Percentiles rank a stretch among this genome's conserved stretches.
Conservation (phyloP, 2,329 filamentous ascomycete genomes). For the Colletotrichum sp. region DNA sequence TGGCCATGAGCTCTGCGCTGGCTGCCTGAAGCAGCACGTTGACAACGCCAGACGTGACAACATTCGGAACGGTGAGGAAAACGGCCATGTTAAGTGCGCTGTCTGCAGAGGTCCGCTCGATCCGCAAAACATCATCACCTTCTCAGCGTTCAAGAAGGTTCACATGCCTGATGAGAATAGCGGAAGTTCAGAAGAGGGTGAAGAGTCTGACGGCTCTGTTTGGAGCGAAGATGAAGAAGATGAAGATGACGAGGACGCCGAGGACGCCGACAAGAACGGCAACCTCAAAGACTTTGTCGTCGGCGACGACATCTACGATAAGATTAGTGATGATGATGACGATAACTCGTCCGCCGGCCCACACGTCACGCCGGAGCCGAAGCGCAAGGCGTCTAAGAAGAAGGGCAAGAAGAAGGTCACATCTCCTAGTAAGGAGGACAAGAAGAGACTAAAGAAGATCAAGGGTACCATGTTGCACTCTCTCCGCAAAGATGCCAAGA, state of each 20-base stretch:
- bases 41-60: constrained; percentile 61
- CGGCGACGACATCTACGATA: constrained; percentile 43
- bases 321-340: constrained; percentile 29
- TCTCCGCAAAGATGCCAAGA: constrained; percentile 35
- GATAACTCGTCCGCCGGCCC: constrained; percentile 24
- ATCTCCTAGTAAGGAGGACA: constrained; percentile 20
- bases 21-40: constrained; percentile 74
- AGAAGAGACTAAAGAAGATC: constrained; percentile 40
- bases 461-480: constrained; percentile 35
- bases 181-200: constrained; percentile 30
- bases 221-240: constrained; percentile 35
- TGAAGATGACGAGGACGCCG: constrained; percentile 29
- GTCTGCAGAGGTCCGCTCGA: constrained; percentile 74
- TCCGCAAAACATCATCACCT: constrained; percentile 73
- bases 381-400: not conserved
- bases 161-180: constrained; percentile 62
- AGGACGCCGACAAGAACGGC: constrained; percentile 32
- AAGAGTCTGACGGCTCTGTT: constrained; percentile 37
- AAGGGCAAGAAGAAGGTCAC: constrained; percentile 22
- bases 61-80: constrained; percentile 65
- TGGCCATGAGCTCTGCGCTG: constrained; percentile 78
- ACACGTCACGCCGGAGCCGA: constrained; percentile 9
- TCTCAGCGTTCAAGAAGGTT: constrained; percentile 73
- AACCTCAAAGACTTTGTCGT: constrained; percentile 52
- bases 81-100: constrained; percentile 68